Evolutionary conservation across 1,284 basidiomycete genomes (phyloP).

Genomic region (Puccinia horiana): DNA sequence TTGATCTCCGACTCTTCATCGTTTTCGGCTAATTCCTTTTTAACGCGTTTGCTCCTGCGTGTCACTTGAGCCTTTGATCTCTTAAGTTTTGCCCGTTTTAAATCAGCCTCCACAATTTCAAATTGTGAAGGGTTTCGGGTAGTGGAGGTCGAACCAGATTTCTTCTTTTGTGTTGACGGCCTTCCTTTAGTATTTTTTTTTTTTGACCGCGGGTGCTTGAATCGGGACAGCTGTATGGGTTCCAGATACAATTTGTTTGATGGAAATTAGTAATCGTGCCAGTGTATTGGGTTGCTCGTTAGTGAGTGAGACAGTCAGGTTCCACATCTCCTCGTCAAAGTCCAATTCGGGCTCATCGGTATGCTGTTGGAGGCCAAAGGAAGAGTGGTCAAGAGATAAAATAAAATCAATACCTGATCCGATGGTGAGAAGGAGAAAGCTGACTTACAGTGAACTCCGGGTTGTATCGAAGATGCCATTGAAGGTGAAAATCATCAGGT

Average conservation of each 20-base stretch:
- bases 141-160: background rate
- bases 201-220: slow-evolving; percentile 4
- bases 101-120: background rate
- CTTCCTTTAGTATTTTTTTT: background rate
- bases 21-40: too few species aligned
- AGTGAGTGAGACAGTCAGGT: background rate
- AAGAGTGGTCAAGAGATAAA: too few species aligned
- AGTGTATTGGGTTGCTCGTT: background rate
- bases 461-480: background rate
- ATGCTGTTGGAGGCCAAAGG: too few species aligned
- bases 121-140: background rate
- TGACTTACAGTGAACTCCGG: background rate
- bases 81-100: too few species aligned
- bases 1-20: too few species aligned
- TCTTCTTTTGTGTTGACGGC: background rate
- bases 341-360: background rate
- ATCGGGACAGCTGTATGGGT: background rate
- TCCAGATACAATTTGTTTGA: background rate
- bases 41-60: too few species aligned
- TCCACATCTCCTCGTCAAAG: background rate
- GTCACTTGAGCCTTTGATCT: too few species aligned
- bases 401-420: too few species aligned
- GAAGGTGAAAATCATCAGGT: background rate
- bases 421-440: background rate
- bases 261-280: background rate